Percentiles rank a stretch among this genome's conserved stretches.
Conservation (phyloP, 2,329 filamentous ascomycete species). For the Paraphaeosphaeria minitans region DNA sequence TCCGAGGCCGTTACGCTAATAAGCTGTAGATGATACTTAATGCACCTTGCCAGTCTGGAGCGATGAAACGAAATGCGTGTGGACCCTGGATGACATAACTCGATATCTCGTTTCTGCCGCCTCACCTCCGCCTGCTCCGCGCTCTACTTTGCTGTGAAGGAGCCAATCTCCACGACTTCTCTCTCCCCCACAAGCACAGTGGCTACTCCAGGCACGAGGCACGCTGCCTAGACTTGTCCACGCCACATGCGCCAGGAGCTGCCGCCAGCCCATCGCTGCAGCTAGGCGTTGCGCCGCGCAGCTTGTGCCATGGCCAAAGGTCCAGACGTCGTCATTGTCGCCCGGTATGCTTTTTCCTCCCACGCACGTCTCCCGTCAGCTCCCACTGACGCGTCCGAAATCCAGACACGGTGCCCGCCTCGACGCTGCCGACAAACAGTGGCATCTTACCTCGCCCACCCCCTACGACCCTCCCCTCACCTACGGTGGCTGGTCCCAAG, state of each 20-base stretch:
- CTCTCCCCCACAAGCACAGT: neutral
- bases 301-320: constrained; percentile 48
- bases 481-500: constrained; percentile 91
- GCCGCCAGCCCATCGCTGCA: constrained; percentile 14
- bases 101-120: constrained; percentile 3
- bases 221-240: neutral
- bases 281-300: constrained; percentile 15
- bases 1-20: neutral
- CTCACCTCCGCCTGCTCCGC: neutral
- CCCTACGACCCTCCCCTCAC: constrained; percentile 96
- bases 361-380: neutral
- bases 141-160: neutral
- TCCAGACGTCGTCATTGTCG: constrained; percentile 57
- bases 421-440: constrained; percentile 91
- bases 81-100: constrained; percentile 8
- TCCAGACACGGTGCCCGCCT: constrained; percentile 86
- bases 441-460: constrained; percentile 90
- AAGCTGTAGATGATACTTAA: too few species aligned
- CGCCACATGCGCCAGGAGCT: constrained; percentile 15
- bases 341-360: constrained; percentile 45
- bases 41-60: neutral
- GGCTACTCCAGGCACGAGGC: neutral
- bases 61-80: neutral
- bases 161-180: neutral
- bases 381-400: neutral